Evolutionary conservation across 805 yeast species (phyloP), one percentile per base, ranked within the genome.

Genomic region (Scheffersomyces ergatensis): DNA sequence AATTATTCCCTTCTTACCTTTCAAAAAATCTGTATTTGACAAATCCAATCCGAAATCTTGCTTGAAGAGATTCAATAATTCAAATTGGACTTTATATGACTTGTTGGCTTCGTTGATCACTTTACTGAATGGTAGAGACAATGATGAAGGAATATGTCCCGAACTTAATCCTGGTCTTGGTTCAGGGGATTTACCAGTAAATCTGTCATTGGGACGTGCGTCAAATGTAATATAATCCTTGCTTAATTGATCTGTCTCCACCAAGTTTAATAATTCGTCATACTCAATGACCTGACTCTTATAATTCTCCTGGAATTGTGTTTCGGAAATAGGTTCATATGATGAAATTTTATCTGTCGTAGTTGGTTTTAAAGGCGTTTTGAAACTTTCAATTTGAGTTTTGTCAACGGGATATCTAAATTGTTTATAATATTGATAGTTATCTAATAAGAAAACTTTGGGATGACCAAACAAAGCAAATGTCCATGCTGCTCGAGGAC

Each of bases 401-500:
- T 70, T 47, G 5, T 77, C 85, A 3, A 79, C 35, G 0, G 78
- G 74, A 33, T 67, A 73, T 3, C 76, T 76, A 5, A 55, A 60
- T 13, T 56, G 46, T 46, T 74, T 67, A 58, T 83, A 87, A 17
- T 53, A 54, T 12, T 67, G 74, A 50, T 69, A 92, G 46, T 85
- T 85, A 65, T 93, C 85, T 47, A 92, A 72, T 35, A 92, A 55
- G 47, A 70, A 74, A 18, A 89, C 84, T 26, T 78, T 63, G 37
- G 78, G 64, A 59, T 90, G 97, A 6, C 92, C 92, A 59, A 85
- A 88, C 0, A 85, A 68, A 27, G 81, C 74, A 53, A 93, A 75
- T 50, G 90, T 88, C 97, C 97, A 93, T 0, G 89, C 90, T 14
- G 86, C 95, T 49, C 99, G 75, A 29, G 97, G 96, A 2, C 90